These are phyloP conservation scores for Fusarium bulbicola DNA, from an alignment of 2,329 filamentous ascomycete genomes.

Conservation along the genomic window DNA sequence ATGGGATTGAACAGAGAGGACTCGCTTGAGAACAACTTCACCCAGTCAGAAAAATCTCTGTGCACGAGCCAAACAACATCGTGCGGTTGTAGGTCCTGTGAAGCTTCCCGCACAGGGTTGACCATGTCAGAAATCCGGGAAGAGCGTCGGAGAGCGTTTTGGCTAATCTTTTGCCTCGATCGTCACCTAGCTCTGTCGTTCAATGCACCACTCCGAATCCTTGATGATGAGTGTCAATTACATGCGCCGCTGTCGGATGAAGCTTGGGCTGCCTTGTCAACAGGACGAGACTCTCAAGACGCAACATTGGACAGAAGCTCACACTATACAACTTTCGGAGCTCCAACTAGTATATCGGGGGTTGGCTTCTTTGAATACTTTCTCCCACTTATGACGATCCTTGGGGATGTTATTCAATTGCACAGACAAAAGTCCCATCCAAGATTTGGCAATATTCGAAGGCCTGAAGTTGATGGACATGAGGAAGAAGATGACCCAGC, in stretches of 20 bases:
- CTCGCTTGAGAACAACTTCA: neutral
- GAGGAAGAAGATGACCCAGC: neutral
- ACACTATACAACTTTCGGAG: neutral
- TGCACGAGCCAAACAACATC: neutral
- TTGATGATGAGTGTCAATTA: neutral
- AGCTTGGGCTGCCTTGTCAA: neutral
- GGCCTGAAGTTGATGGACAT: neutral
- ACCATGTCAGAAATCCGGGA: neutral
- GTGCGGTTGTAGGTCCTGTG: neutral
- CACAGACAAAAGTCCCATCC: neutral
- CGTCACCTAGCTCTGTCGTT: neutral
- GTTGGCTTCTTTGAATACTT: neutral
- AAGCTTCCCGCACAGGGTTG: neutral
- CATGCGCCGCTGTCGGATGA: neutral
- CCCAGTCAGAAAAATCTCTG: neutral
- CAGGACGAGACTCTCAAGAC: rapidly evolving
- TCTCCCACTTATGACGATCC: neutral
- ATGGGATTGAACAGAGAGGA: neutral
- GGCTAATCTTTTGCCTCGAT: neutral
- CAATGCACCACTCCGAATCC: neutral
- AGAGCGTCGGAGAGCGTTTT: neutral
- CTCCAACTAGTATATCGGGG: neutral
- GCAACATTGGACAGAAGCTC: no score
- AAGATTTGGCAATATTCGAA: neutral
- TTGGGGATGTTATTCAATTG: neutral